These are phyloP conservation scores for Drosera capensis DNA, from an alignment of 148 eudicot genomes.

Conservation along the genomic window DNA sequence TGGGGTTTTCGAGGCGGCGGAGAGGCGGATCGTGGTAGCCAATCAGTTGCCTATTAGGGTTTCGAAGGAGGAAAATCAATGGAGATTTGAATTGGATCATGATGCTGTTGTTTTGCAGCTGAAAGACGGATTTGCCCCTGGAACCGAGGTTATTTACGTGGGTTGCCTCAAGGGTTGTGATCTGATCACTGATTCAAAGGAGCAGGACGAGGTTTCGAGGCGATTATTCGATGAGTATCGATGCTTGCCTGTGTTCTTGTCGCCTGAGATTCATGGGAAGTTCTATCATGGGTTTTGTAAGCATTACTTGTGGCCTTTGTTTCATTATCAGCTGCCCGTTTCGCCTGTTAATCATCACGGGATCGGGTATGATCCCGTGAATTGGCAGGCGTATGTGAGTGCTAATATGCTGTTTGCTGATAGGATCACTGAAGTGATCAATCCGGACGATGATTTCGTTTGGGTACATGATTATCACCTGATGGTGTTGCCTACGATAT, in stretches of 20 bases:
- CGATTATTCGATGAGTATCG: slow-evolving; percentile 29
- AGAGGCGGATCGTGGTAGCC: slow-evolving; percentile 28
- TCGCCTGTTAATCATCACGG: slow-evolving; percentile 26
- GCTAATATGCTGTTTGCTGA: slow-evolving; percentile 60
- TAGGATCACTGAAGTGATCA: slow-evolving; percentile 47
- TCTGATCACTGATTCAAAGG: slow-evolving; percentile 26
- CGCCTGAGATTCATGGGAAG: slow-evolving; percentile 29
- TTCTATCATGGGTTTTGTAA: slow-evolving; percentile 83
- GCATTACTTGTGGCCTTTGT: slow-evolving; percentile 70
- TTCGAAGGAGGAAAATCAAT: slow-evolving; percentile 10
- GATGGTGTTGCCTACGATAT: slow-evolving; percentile 67
- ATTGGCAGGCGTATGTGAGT: slow-evolving; percentile 69
- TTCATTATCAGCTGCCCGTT: slow-evolving; percentile 68
- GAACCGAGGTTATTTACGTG: slow-evolving; percentile 34
- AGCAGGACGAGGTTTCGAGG: slow-evolving; percentile 50
- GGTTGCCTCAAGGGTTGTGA: slow-evolving; percentile 24
- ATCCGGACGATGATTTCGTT: slow-evolving; percentile 54
- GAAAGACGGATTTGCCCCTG: slow-evolving; percentile 36
- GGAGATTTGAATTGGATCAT: slow-evolving; percentile 41
- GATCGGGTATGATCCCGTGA: slow-evolving; percentile 30
- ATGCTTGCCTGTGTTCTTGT: slow-evolving; percentile 59
- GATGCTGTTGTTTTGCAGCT: slow-evolving; percentile 49
- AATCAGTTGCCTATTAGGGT: slow-evolving; percentile 42
- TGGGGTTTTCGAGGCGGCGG: neutral
- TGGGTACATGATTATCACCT: slow-evolving; percentile 90